A percentile compares a stretch with the other conserved stretches of the same genome.
These are phyloP conservation scores for Apiospora koreana DNA, from an alignment of 2,329 filamentous ascomycete genomes.

Conservation along the genomic window DNA sequence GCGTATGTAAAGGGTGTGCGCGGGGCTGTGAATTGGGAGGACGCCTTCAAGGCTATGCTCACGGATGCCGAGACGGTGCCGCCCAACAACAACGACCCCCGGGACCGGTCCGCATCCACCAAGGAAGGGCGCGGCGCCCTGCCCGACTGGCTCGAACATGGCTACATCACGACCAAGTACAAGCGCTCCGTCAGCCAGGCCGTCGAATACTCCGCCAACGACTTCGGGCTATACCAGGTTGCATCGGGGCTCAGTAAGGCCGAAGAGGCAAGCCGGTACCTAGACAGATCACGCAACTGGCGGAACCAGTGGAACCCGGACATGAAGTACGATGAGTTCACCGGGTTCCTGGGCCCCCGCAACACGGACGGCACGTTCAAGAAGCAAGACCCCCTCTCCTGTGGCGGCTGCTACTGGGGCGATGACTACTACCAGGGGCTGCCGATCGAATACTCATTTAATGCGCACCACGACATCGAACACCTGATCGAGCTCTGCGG, in stretches of 20 bases:
- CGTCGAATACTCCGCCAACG: slow-evolving; percentile 69
- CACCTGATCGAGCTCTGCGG: slow-evolving; percentile 55
- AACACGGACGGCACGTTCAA: slow-evolving; percentile 50
- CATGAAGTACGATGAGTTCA: slow-evolving; percentile 59
- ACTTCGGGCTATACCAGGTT: slow-evolving; percentile 68
- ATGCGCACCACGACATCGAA: slow-evolving; percentile 66
- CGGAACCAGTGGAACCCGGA: slow-evolving; percentile 69
- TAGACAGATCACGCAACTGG: slow-evolving; percentile 67
- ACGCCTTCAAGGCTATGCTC: slow-evolving; percentile 63
- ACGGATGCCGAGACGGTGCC: slow-evolving; percentile 67
- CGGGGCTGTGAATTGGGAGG: slow-evolving; percentile 64
- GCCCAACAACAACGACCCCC: slow-evolving; percentile 57
- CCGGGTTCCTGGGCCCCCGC: slow-evolving; percentile 67
- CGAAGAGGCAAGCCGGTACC: slow-evolving; percentile 57
- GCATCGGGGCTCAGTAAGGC: slow-evolving; percentile 56
- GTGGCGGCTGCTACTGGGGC: slow-evolving; percentile 67
- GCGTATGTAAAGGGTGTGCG: slow-evolving; percentile 69
- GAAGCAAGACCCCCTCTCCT: slow-evolving; percentile 57
- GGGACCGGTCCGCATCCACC: slow-evolving; percentile 60
- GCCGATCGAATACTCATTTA: slow-evolving; percentile 68
- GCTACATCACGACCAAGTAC: slow-evolving; percentile 66
- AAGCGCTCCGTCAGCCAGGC: slow-evolving; percentile 64
- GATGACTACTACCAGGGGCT: slow-evolving; percentile 62
- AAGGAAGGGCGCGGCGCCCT: slow-evolving; percentile 70
- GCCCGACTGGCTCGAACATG: slow-evolving; percentile 65